phyloP scores from a whole-genome alignment of 495 filamentous ascomycete genomes.

The Trichoderma parareesei region DNA sequence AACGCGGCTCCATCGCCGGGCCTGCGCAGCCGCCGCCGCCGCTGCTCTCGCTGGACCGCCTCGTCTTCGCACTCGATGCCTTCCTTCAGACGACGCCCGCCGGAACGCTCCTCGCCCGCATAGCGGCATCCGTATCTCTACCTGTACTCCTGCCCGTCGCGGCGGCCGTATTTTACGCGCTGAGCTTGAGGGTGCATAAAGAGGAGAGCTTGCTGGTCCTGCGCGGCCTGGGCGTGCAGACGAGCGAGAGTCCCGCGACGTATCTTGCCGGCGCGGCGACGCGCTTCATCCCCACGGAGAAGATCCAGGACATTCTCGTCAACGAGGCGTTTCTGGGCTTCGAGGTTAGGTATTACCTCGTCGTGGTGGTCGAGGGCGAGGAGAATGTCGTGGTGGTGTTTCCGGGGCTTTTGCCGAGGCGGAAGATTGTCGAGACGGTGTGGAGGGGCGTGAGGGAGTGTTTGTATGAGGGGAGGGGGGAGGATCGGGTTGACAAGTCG shows the following conservation, averaged over 20 bases:
- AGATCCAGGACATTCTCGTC: constrained; percentile 86
- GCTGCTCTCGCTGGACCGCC: constrained; percentile 29
- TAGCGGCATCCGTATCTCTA: constrained; percentile 31
- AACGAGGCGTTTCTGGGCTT: constrained; percentile 94
- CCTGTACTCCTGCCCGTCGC: constrained; percentile 20
- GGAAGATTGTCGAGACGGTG: constrained; percentile 69
- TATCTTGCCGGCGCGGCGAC: constrained; percentile 54
- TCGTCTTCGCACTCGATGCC: constrained; percentile 28
- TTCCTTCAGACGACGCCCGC: constrained; percentile 17
- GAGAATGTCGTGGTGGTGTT: constrained; percentile 87
- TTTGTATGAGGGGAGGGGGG: constrained; percentile 56
- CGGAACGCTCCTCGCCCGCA: constrained; percentile 32
- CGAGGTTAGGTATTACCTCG: constrained; percentile 82
- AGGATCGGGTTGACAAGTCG: background rate
- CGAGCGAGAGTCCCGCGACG: constrained; percentile 55
- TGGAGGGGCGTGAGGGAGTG: constrained; percentile 72
- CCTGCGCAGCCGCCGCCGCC: constrained; percentile 12
- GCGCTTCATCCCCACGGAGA: constrained; percentile 86
- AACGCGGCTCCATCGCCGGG: constrained; percentile 13
- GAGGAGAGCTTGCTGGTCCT: constrained; percentile 87
- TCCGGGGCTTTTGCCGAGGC: constrained; percentile 65
- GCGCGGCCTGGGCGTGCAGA: constrained; percentile 86
- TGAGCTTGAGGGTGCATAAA: constrained; percentile 36
- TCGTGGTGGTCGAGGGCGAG: constrained; percentile 87
- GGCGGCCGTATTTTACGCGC: constrained; percentile 23